phyloP scores from a whole-genome alignment of 1,284 basidiomycete species.

The Irpex sp. region DNA sequence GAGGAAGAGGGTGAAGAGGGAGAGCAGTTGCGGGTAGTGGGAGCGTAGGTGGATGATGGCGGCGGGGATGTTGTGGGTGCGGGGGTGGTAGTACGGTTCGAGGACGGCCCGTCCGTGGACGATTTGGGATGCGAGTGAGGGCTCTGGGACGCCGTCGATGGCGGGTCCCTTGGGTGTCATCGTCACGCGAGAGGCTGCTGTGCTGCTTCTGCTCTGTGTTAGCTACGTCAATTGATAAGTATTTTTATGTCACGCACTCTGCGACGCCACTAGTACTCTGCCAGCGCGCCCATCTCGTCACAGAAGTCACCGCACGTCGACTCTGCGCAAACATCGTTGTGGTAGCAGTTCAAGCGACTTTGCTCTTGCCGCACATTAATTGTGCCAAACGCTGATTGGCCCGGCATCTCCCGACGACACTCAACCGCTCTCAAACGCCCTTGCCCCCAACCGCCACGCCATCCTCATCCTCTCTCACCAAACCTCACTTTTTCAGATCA shows the following conservation, averaged over 20 bases:
- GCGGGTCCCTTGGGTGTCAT: background rate
- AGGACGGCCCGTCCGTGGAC: constrained; percentile 58
- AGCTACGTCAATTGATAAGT: background rate
- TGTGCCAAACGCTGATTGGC: background rate
- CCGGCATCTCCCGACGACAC: background rate
- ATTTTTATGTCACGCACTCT: background rate
- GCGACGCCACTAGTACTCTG: background rate
- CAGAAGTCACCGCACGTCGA: background rate
- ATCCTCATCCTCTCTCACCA: background rate
- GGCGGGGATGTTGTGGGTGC: constrained; percentile 74
- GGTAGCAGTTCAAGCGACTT: background rate
- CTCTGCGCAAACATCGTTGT: background rate
- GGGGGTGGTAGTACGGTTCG: constrained; percentile 51
- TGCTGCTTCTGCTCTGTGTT: background rate
- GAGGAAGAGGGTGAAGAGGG: constrained; percentile 84
- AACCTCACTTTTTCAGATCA: constrained; percentile 10
- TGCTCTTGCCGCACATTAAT: background rate
- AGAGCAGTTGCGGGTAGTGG: constrained; percentile 65
- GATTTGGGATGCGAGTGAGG: constrained; percentile 34
- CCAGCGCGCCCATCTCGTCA: background rate
- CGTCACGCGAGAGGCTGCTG: background rate
- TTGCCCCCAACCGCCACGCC: background rate
- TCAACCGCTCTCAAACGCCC: background rate
- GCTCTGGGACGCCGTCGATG: constrained; percentile 4
- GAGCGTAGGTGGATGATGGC: constrained; percentile 85